These are phyloP conservation scores for Castanea sativa DNA, from an alignment of 306 rosid species.

Conservation along the genomic window DNA sequence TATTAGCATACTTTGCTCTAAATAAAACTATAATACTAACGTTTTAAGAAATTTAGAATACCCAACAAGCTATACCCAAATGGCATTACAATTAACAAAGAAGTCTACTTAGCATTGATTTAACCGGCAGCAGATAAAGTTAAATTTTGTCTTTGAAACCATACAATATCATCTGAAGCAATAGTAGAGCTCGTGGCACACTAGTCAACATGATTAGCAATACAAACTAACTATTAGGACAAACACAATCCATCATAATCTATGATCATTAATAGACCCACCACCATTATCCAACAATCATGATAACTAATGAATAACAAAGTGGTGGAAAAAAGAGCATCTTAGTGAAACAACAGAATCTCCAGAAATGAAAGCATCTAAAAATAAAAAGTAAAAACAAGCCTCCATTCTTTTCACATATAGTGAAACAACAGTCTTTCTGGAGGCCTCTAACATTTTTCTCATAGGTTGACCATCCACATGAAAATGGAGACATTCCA, in stretches of 20 bases:
- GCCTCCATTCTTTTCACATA: conserved; percentile 6
- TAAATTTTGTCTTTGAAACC: no score
- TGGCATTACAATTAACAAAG: no score
- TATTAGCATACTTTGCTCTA: no score
- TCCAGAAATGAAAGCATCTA: neutral
- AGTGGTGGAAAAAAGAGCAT: conserved; percentile 4
- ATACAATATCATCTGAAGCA: neutral
- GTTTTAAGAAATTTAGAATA: no score
- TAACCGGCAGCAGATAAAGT: no score
- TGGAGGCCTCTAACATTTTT: conserved; percentile 54
- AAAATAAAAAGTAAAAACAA: neutral
- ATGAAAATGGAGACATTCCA: conserved; percentile 91
- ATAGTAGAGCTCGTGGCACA: neutral
- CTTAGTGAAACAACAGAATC: conserved; percentile 4
- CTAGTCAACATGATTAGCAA: neutral
- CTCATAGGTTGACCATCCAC: conserved; percentile 80
- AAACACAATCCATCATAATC: neutral
- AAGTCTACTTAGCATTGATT: no score
- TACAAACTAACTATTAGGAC: neutral
- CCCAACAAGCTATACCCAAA: no score
- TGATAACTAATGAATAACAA: conserved; percentile 18
- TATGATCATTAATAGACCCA: neutral
- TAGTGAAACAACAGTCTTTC: conserved; percentile 15
- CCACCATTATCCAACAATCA: conserved; percentile 26
- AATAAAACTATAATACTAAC: no score